Percentiles rank a stretch among this genome's conserved stretches.
Evolutionary conservation across 1,139 yeast genomes (phyloP).

Genomic region (Yamadazyma conglobata): DNA sequence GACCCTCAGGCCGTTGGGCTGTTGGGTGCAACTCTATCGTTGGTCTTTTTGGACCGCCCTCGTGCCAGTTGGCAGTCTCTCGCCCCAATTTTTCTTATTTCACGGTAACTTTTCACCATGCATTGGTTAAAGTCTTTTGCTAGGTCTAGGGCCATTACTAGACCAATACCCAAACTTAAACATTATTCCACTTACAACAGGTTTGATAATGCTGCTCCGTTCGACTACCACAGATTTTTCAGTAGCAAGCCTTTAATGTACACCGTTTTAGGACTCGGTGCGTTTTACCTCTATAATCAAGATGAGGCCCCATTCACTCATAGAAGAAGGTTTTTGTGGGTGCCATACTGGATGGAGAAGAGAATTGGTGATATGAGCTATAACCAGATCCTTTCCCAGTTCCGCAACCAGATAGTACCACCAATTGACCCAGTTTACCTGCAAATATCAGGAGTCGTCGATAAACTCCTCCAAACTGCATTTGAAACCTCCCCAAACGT

Average conservation of each 20-base stretch:
- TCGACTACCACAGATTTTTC: slow-evolving; percentile 13
- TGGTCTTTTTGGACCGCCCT: too few species aligned
- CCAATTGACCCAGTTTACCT: slow-evolving; percentile 51
- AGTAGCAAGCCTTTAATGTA: slow-evolving; percentile 20
- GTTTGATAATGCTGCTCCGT: slow-evolving; percentile 16
- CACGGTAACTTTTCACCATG: too few species aligned
- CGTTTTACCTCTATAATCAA: slow-evolving; percentile 60
- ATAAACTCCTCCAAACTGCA: slow-evolving; percentile 60
- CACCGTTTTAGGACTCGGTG: slow-evolving; percentile 19
- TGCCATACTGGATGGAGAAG: slow-evolving; percentile 64
- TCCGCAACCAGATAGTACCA: slow-evolving; percentile 46
- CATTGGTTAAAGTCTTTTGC: too few species aligned
- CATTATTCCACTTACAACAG: slow-evolving; percentile 18
- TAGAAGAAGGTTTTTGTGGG: slow-evolving; percentile 68
- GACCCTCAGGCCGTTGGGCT: too few species aligned
- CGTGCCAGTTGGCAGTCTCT: too few species aligned
- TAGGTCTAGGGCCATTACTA: too few species aligned
- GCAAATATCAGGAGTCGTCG: slow-evolving; percentile 59
- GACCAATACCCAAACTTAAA: too few species aligned
- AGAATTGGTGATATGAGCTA: slow-evolving; percentile 70
- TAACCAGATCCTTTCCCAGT: slow-evolving; percentile 52
- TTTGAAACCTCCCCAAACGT: slow-evolving; percentile 23
- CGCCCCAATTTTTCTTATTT: too few species aligned
- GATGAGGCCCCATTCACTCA: slow-evolving; percentile 83
- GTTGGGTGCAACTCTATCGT: too few species aligned